Evolutionary conservation across 2,329 filamentous ascomycete genomes (phyloP), one percentile per base, ranked within the genome.

Genomic region (Scedosporium boydii): DNA sequence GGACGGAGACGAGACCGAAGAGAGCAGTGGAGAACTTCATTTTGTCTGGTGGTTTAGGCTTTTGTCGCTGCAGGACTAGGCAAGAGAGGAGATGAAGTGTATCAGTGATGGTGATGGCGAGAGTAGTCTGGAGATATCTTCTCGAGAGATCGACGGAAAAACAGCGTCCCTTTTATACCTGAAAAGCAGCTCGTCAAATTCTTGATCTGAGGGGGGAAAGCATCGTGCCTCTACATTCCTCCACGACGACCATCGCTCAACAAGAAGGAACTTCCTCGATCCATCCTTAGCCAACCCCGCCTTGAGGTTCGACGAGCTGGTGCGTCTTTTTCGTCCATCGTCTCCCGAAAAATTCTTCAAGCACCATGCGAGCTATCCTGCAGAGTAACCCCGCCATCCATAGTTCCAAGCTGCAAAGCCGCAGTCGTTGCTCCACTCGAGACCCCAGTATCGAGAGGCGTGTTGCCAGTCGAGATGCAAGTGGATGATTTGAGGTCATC

Each of bases 11-110:
- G 16, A 58, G 56, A 27, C 56, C 16, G 6, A 42, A 18, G 14
- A 58, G 26, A 42, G 34, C 38, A 7, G 56, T 58, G 16, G 56
- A 41, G 56, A 58, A 58, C 56, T 58, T 58, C 56, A 58, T 58
- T 58, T 58, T 58, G 56, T 41, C 56, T 58, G 27, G 6, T n/a
- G 27, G 23, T 55, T 27, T 26, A 23, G 6, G 51, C 6, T 55
- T 23, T 23, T 26, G 51, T 55, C 51, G 23, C 51, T 55, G 51
- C 51, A 55, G 51, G 51, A 55, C 51, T 55, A 12, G 21, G 23
- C 51, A 23, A 38, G 9, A 4, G 18, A 55, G 21, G 23, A 55
- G 21, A 55, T 23, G 51, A 55, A 14, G 16, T 48, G 44, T 48
- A 48, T 38, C 34, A 5, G n/a, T 23, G 44, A 27, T 55, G 51